A percentile compares a stretch with the other conserved stretches of the same genome.
These are phyloP conservation scores for Magnaporthiopsis rhizophila DNA, from an alignment of 2,329 filamentous ascomycete species.

Conservation along the genomic window DNA sequence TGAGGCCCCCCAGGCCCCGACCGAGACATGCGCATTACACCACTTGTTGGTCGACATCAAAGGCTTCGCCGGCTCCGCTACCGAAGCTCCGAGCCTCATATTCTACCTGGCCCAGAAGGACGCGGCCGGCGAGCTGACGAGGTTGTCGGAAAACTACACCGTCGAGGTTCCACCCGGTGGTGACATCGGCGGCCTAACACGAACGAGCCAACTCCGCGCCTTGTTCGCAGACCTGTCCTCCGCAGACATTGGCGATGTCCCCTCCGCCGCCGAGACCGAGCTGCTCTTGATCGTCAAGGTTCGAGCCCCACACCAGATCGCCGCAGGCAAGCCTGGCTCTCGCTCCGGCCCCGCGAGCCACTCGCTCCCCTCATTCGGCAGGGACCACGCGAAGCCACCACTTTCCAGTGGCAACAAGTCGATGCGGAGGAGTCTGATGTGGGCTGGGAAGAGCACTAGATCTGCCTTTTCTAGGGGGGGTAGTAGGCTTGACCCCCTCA, in stretches of 20 bases:
- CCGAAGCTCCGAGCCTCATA: constrained; percentile 67
- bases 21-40: constrained; percentile 66
- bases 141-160: constrained; percentile 75
- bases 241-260: constrained; percentile 58
- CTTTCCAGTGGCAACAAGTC: constrained; percentile 43
- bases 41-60: constrained; percentile 80
- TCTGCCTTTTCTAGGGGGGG: constrained; percentile 46
- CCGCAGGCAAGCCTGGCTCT: constrained; percentile 37
- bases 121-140: constrained; percentile 51
- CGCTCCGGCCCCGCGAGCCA: constrained; percentile 40
- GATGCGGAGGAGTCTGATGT: constrained; percentile 61
- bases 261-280: constrained; percentile 54
- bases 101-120: constrained; percentile 71
- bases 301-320: constrained; percentile 46
- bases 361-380: constrained; percentile 26
- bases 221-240: constrained; percentile 81
- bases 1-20: constrained; percentile 60
- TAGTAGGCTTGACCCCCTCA: constrained; percentile 47
- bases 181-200: constrained; percentile 55
- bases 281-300: constrained; percentile 81
- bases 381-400: constrained; percentile 38
- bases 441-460: constrained; percentile 52
- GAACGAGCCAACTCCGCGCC: constrained; percentile 66
- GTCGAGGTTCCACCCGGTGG: constrained; percentile 71
- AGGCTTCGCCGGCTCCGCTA: constrained; percentile 67